Base-by-base conservation (phyloP, 805 yeast species). In the Teunomyces lycoperdinae region DNA sequence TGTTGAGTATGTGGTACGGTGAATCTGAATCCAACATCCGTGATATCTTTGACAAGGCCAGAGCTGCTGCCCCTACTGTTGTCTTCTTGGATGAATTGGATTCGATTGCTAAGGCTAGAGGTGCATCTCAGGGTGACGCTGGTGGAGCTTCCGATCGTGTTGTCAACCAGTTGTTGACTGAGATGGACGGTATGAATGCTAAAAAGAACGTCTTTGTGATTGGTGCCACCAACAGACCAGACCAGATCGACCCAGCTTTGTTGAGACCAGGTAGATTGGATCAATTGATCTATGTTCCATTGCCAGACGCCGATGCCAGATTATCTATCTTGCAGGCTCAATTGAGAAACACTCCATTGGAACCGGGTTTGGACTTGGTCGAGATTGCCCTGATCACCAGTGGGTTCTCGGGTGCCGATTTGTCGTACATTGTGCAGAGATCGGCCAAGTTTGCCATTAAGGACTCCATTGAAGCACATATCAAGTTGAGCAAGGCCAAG, bases 181-280 rank as follows among this genome's bases (percentile, higher is more conserved):
- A 91, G 76, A 94, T 94, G 99, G 99, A 94, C 73, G 99, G 99
- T 83, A 94, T 94, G 99, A 94, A 94, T 67, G 96, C 97, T 54
- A 94, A 94, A 79, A 94, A 94, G 84, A 94, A 94, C 65, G 99
- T 94, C 32, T 94, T 94, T 65, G 97, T 94, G 48, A 89, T 94
- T 74, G 99, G 99, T 74, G 99, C 99, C 36, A 94, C 99, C 48
- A 94, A 94, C 75, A 85, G 99, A 78, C 99, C 99, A 35, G 99
- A 95, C 71, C 98, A 94, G 77, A 94, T 94, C 59, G 99, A 94
- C 67, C 98, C 99, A 20, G 99, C 99, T 31, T 83, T 94, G 64
- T 79, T 94, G 72, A 90, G 99, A 79, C 99, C 99, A 9, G 99
- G 99, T 62, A 87, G 99, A 79, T 83, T 94, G 60, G 99, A 94